Evolutionary conservation across 192 early-diverging fungal species (phyloP).

Genomic region (Coemansia sp.): DNA sequence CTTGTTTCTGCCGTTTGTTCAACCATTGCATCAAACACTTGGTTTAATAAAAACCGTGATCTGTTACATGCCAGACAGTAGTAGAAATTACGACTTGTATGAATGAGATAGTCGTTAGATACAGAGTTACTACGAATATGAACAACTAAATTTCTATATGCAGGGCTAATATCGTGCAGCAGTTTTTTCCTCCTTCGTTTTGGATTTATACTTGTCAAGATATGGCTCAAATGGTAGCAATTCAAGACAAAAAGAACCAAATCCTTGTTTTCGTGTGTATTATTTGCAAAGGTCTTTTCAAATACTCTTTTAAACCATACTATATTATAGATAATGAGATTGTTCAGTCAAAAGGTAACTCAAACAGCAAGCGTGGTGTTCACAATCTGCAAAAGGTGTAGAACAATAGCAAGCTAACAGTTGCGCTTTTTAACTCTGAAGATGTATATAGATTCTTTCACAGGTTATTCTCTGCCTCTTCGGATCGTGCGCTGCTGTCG

Average conservation of each 20-base stretch:
- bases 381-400: no score
- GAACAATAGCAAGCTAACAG: background rate
- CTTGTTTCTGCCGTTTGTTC: background rate
- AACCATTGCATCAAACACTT: background rate
- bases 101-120: background rate
- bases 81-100: background rate
- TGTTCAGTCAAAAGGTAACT: background rate
- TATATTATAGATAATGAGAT: background rate
- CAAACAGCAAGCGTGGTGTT: background rate
- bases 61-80: background rate
- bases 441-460: no score
- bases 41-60: background rate
- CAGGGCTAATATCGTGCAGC: background rate
- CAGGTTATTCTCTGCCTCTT: no score
- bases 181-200: background rate
- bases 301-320: background rate
- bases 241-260: background rate
- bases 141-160: background rate
- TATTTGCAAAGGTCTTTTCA: background rate
- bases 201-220: background rate
- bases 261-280: background rate
- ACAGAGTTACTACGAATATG: background rate
- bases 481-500: no score
- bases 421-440: background rate
- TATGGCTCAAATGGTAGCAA: background rate